Evolutionary conservation across 805 yeast genomes (phyloP).

Genomic region (Henningerozyma blattae): DNA sequence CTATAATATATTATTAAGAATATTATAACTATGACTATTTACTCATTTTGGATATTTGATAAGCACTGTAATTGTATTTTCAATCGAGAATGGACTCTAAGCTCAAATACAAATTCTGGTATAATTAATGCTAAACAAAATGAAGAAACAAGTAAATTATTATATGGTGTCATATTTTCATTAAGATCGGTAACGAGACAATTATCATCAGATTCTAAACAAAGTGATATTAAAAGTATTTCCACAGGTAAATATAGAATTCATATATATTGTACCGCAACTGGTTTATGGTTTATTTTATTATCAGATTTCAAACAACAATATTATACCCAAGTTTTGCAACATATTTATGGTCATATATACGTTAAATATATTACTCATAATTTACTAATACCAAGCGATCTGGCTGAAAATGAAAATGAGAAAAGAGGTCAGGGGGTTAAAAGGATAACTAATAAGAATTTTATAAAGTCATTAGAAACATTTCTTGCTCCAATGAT

Average conservation of each 20-base stretch:
- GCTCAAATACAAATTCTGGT: constrained; percentile 23
- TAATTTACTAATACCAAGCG: constrained; percentile 21
- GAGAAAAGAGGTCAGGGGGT: constrained; percentile 24
- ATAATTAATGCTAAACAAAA: constrained; percentile 41
- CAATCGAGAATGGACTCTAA: constrained; percentile 55
- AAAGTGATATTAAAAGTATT: constrained; percentile 26
- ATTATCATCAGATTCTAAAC: constrained; percentile 24
- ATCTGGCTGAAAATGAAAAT: constrained; percentile 19
- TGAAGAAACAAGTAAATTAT: constrained; percentile 63
- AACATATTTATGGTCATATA: constrained; percentile 21
- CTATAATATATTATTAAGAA: background rate
- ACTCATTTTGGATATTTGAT: constrained; percentile 84
- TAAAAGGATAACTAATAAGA: constrained; percentile 19
- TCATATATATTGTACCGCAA: constrained; percentile 69
- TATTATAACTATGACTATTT: constrained; percentile 36
- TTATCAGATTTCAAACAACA: constrained; percentile 45
- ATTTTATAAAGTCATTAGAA: constrained; percentile 19
- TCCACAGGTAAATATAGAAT: constrained; percentile 69
- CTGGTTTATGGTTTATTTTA: constrained; percentile 66
- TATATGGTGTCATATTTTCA: constrained; percentile 79
- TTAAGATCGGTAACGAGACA: constrained; percentile 63
- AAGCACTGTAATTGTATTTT: constrained; percentile 86
- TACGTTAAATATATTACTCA: constrained; percentile 21
- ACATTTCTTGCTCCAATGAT: constrained; percentile 22
- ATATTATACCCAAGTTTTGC: constrained; percentile 18